phyloP scores from a whole-genome alignment of 1,139 yeast genomes.

The Suhomyces chickasaworum region DNA sequence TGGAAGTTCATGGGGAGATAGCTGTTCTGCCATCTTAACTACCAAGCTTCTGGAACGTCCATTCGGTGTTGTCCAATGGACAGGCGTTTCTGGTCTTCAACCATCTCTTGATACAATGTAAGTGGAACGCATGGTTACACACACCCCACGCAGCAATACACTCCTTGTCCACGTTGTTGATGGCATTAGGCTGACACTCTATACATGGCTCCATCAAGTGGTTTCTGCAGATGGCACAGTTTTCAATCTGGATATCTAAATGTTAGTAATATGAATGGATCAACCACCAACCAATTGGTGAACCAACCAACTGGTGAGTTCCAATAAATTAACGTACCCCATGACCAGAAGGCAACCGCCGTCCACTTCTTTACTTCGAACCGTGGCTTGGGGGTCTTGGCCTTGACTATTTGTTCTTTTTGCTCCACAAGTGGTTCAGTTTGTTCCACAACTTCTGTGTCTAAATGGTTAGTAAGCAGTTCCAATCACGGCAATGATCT shows the following conservation, averaged over 20 bases:
- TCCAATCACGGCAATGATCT: background rate
- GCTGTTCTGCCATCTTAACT: conserved; percentile 1
- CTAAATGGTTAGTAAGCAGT: conserved; percentile 14
- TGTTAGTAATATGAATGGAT: conserved; percentile 32
- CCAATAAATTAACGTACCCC: conserved; percentile 66
- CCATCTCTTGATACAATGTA: conserved; percentile 97
- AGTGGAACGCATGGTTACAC: conserved; percentile 92
- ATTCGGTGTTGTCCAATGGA: conserved; percentile 93
- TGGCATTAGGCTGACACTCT: conserved; percentile 89
- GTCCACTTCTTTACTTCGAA: conserved; percentile 76
- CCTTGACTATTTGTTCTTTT: conserved; percentile 18
- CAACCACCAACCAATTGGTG: too few species aligned
- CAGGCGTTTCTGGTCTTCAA: conserved; percentile 95
- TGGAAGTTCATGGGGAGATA: too few species aligned
- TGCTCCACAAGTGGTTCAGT: conserved; percentile 17
- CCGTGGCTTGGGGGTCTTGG: conserved; percentile 32
- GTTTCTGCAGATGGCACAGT: conserved; percentile 97
- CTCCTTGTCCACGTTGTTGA: conserved; percentile 65
- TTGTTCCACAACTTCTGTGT: conserved; percentile 17
- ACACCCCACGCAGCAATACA: conserved; percentile 98
- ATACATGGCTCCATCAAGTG: conserved; percentile 99
- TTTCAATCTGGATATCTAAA: conserved; percentile 80
- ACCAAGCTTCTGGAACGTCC: conserved; percentile 89
- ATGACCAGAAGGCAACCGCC: conserved; percentile 99
- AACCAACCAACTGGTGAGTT: too few species aligned